Conservation (phyloP, 1,139 yeast species). For the Sugiyamaella paludigena region DNA sequence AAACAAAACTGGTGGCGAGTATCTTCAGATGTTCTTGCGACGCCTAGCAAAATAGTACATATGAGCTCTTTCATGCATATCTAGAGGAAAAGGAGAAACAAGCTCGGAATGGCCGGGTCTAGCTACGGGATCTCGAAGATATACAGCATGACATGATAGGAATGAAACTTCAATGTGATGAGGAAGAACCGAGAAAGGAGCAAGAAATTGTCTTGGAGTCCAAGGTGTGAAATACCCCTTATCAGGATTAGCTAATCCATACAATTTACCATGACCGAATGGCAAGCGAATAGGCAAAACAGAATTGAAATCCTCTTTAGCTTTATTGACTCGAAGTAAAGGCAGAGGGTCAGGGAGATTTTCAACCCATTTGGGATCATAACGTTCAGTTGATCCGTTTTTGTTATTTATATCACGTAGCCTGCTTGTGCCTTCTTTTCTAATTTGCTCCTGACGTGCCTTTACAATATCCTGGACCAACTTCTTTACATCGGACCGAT, state of each 20-base stretch:
- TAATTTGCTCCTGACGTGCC: slow-evolving; percentile 49
- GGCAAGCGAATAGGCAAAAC: slow-evolving; percentile 33
- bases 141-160: slow-evolving; percentile 90
- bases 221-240: slow-evolving; percentile 94
- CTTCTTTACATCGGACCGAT: slow-evolving; percentile 48
- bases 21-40: slow-evolving; percentile 27
- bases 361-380: slow-evolving; percentile 57
- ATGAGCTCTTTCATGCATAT: slow-evolving; percentile 90
- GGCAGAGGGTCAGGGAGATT: slow-evolving; percentile 49
- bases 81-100: slow-evolving; percentile 80
- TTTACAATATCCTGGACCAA: slow-evolving; percentile 55
- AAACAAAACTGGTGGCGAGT: too few relatives aligned
- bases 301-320: slow-evolving; percentile 52
- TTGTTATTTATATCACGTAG: slow-evolving; percentile 30
- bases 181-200: slow-evolving; percentile 90
- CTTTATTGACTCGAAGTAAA: slow-evolving; percentile 51
- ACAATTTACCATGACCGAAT: slow-evolving; percentile 52
- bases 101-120: slow-evolving; percentile 97
- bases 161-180: slow-evolving; percentile 88
- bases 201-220: slow-evolving; percentile 90
- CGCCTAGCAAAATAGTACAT: slow-evolving; percentile 83
- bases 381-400: slow-evolving; percentile 39
- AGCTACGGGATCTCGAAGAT: slow-evolving; percentile 94
- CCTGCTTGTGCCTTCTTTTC: slow-evolving; percentile 37
- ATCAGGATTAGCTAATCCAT: slow-evolving; percentile 72